Evolutionary conservation across 208 protist genomes (phyloP).

Genomic region (Acanthamoeba culbertsoni): DNA sequence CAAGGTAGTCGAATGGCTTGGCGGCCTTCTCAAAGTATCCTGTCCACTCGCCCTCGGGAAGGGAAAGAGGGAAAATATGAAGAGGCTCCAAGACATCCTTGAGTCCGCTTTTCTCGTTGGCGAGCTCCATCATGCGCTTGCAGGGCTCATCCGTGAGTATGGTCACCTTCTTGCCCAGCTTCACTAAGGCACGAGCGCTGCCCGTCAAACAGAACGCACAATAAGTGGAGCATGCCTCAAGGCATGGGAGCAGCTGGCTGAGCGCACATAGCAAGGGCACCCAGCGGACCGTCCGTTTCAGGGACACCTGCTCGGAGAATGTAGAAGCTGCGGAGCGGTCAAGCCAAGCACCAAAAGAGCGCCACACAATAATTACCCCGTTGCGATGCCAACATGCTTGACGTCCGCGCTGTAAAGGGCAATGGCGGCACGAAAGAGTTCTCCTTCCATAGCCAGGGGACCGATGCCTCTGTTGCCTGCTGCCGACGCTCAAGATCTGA

Average conservation of each 20-base stretch:
- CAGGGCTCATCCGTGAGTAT: not conserved
- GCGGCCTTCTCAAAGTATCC: not conserved
- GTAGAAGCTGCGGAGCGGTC: slow-evolving; percentile 26
- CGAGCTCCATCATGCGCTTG: slow-evolving; percentile 22
- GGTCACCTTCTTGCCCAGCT: slow-evolving; percentile 4
- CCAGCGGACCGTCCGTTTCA: slow-evolving; percentile 44
- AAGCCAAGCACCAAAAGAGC: not conserved
- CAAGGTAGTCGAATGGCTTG: not conserved
- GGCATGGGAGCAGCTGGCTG: not conserved
- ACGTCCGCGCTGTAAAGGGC: not conserved
- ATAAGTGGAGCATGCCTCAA: not conserved
- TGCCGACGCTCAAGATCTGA: not conserved
- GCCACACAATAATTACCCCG: not conserved
- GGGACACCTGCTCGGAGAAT: not conserved
- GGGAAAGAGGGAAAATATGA: not conserved
- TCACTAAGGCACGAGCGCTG: not conserved
- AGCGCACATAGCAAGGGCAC: not conserved
- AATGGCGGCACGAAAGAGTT: not conserved
- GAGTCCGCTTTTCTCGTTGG: not conserved
- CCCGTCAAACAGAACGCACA: not conserved
- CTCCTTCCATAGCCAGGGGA: slow-evolving; percentile 7
- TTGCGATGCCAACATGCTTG: not conserved
- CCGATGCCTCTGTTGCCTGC: slow-evolving; percentile 22
- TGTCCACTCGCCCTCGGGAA: not conserved
- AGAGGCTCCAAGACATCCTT: not conserved